A percentile compares a stretch with the other conserved stretches of the same genome.
Evolutionary conservation across 345 rosid genomes (phyloP).

Genomic region (thale cress (Arabidopsis thaliana)): DNA sequence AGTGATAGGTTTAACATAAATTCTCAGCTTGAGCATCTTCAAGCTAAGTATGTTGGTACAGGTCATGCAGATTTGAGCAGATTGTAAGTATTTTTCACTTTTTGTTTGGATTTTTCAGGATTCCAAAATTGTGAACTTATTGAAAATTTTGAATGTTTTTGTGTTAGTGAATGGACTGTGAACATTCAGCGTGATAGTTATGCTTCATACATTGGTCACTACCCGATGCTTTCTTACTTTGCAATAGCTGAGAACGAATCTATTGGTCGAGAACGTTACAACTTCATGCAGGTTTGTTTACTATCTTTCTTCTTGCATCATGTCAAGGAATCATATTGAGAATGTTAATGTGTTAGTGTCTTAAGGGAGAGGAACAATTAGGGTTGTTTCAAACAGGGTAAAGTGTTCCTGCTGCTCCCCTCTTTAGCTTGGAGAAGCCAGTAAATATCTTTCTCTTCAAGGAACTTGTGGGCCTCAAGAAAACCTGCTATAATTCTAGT

Average conservation of each 20-base stretch:
- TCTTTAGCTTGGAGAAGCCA: too few relatives aligned
- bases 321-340: not conserved
- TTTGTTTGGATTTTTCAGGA: not conserved
- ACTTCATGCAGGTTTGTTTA: constrained; percentile 79
- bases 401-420: too few relatives aligned
- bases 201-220: constrained; percentile 89
- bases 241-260: constrained; percentile 95
- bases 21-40: constrained; percentile 98
- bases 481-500: too few relatives aligned
- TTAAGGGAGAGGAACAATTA: not conserved
- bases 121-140: not conserved
- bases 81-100: constrained; percentile 60
- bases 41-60: constrained; percentile 96
- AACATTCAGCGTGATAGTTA: constrained; percentile 91
- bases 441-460: too few relatives aligned
- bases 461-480: too few relatives aligned
- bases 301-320: not conserved
- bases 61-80: constrained; percentile 93
- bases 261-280: constrained; percentile 90
- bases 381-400: not conserved
- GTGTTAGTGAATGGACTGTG: constrained; percentile 90
- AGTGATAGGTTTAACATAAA: constrained; percentile 98
- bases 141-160: not conserved
- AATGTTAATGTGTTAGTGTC: not conserved
- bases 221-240: constrained; percentile 79